Base-by-base conservation (phyloP, 371 early-diverging fungal genomes). In the Mucor saturninus region DNA sequence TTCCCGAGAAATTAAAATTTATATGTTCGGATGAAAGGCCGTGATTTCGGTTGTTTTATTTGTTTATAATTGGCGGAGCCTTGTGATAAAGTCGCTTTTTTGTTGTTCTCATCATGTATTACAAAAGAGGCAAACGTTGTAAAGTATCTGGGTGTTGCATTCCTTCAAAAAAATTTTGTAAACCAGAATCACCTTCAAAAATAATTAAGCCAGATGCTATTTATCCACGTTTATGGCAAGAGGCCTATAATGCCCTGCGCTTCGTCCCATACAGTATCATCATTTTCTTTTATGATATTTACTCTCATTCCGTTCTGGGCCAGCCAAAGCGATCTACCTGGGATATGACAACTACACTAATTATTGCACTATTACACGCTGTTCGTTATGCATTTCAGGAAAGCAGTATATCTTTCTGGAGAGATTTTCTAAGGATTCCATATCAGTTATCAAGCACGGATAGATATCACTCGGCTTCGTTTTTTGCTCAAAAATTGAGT, bases 111-210 rank as follows among this genome's bases (percentile, higher is more conserved):
- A 50, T 50, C 50, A 50, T 30, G 29, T 13, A 28, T 29, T 50
- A 32, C 28, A 56, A 46, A 30, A 50, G 15, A 46, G 60, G 60
- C 5, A 50, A 42, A 40, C 21, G 21, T 35, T 63, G 64, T 11
- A 52, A 31, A 11, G n/a, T 42, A 26, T 28, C 50, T 26, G 64
- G 64, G 0, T 63, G 64, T 7, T 63, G 64, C 43, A 42, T 63
- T 26, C 13, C 43, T 1, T 43, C 57, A 26, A 37, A 57, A 43
- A 43, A 51, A 26, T 57, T 31, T 26, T 15, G 32, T 35, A 39
- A 37, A 31, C 57, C 57, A 7, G 39, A 49, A 15, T 29, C 29
- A 42, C 45, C 9, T 30, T 29, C 14, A 13, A 21, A 39, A 39
- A 28, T 31, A 4, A 43, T 50, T n/a, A 56, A 13, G 31, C 45